A percentile compares a stretch with the other conserved stretches of the same genome.
These are phyloP conservation scores for Cucurbita maxima DNA, from an alignment of 306 rosid genomes.

Conservation along the genomic window DNA sequence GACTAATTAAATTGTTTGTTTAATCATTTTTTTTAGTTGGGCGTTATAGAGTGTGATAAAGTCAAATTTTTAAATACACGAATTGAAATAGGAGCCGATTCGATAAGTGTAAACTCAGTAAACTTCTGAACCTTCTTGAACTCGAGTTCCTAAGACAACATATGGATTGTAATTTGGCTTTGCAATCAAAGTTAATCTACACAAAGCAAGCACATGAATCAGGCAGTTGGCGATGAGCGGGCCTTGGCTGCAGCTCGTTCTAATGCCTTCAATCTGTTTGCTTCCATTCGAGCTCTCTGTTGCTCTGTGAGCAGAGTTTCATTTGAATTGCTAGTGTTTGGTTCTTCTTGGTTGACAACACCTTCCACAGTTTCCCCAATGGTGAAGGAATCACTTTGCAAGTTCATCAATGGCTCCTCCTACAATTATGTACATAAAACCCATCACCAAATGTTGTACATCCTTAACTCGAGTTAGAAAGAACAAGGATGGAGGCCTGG, in stretches of 20 bases:
- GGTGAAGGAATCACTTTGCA: constrained; percentile 5
- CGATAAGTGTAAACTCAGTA: no score
- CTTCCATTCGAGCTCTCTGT: constrained; percentile 75
- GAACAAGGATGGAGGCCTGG: neutral
- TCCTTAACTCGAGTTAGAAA: neutral
- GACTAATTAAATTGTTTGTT: no score
- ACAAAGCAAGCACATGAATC: neutral
- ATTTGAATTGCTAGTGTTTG: constrained; percentile 13
- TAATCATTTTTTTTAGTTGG: no score
- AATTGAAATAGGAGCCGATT: no score
- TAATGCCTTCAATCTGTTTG: constrained; percentile 74
- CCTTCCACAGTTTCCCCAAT: constrained; percentile 12
- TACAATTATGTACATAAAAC: constrained; percentile 5
- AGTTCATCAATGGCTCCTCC: constrained; percentile 34
- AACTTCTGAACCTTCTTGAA: no score
- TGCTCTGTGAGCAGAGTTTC: constrained; percentile 45
- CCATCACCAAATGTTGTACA: neutral
- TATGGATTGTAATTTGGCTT: neutral
- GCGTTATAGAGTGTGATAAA: no score
- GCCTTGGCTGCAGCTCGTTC: constrained; percentile 64
- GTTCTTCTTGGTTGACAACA: constrained; percentile 13
- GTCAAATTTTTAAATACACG: no score
- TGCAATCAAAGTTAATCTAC: neutral
- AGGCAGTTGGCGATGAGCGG: constrained; percentile 16
- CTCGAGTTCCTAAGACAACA: no score